A percentile compares a stretch with the other conserved stretches of the same genome.
Evolutionary conservation across 2,329 filamentous ascomycete genomes (phyloP).

Genomic region (Atkinsonella hypoxylon): DNA sequence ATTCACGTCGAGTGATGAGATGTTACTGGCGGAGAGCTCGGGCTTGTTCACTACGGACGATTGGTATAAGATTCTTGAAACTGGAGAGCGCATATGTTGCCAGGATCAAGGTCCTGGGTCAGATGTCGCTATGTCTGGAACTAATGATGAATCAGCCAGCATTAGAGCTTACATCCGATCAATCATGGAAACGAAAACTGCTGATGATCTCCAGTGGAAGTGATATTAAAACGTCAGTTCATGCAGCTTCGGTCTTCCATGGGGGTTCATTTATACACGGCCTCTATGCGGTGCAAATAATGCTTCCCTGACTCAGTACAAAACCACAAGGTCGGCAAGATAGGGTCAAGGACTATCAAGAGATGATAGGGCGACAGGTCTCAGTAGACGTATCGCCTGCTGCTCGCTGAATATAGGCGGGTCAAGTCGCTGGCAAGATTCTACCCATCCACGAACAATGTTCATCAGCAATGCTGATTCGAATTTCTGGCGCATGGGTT

Average conservation of each 20-base stretch:
- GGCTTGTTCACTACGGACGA: slow-evolving; percentile 63
- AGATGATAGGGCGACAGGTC: not conserved
- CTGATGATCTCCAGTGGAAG: slow-evolving; percentile 46
- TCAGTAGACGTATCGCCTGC: not conserved
- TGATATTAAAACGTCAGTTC: slow-evolving; percentile 16
- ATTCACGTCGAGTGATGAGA: slow-evolving; percentile 61
- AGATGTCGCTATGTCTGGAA: slow-evolving; percentile 35
- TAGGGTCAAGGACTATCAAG: not conserved
- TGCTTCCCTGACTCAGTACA: not conserved
- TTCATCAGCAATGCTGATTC: not conserved
- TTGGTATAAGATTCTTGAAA: slow-evolving; percentile 60
- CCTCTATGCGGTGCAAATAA: not conserved
- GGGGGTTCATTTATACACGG: not conserved
- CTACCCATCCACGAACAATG: not conserved
- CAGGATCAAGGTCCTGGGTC: slow-evolving; percentile 23
- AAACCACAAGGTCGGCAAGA: not conserved
- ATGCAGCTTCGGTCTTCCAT: not conserved
- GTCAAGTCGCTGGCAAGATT: too few relatives aligned
- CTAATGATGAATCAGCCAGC: slow-evolving; percentile 29
- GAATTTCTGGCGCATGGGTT: not conserved
- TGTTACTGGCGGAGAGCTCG: slow-evolving; percentile 71
- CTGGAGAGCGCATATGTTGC: slow-evolving; percentile 55
- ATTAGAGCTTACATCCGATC: slow-evolving; percentile 51
- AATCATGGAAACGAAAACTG: slow-evolving; percentile 43
- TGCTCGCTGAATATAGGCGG: not conserved